Evolutionary conservation across 148 eudicot species (phyloP).

Genomic region (Chenopodium album): DNA sequence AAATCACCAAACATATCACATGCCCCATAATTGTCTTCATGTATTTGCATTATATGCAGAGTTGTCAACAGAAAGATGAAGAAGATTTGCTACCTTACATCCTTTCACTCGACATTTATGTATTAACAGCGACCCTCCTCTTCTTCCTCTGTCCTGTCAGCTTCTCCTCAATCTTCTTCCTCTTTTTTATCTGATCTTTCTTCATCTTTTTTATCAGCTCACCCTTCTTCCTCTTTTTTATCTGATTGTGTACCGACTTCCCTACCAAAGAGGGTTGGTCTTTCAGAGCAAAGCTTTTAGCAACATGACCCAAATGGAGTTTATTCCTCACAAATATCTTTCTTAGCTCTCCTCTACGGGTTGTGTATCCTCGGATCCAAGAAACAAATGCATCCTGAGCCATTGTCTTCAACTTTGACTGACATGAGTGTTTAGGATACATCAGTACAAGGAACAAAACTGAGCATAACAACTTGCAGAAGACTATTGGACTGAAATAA

Average conservation of each 20-base stretch:
- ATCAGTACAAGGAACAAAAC: conserved; percentile 8
- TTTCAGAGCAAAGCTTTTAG: conserved; percentile 80
- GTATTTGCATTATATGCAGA: conserved; percentile 22
- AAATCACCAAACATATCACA: conserved; percentile 40
- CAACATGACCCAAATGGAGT: conserved; percentile 89
- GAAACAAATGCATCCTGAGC: conserved; percentile 81
- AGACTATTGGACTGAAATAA: neutral
- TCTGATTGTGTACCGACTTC: conserved; percentile 54
- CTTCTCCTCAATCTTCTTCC: conserved; percentile 68
- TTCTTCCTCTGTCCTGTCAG: conserved; percentile 49
- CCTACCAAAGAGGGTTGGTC: conserved; percentile 87
- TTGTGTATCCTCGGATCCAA: conserved; percentile 92
- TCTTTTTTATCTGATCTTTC: conserved; percentile 58
- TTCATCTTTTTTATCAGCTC: conserved; percentile 63
- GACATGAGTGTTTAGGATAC: neutral
- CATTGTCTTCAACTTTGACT: conserved; percentile 63
- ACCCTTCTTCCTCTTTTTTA: conserved; percentile 69
- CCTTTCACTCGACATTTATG: conserved; percentile 25
- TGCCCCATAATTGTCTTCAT: conserved; percentile 30
- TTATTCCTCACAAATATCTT: conserved; percentile 83
- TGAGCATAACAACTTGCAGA: neutral
- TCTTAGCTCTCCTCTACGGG: conserved; percentile 88
- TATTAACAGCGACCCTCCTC: conserved; percentile 41
- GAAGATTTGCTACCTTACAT: conserved; percentile 32
- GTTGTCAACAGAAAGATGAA: conserved; percentile 31